phyloP scores from a whole-genome alignment of 1,284 basidiomycete genomes.

The Naganishia sp. region DNA sequence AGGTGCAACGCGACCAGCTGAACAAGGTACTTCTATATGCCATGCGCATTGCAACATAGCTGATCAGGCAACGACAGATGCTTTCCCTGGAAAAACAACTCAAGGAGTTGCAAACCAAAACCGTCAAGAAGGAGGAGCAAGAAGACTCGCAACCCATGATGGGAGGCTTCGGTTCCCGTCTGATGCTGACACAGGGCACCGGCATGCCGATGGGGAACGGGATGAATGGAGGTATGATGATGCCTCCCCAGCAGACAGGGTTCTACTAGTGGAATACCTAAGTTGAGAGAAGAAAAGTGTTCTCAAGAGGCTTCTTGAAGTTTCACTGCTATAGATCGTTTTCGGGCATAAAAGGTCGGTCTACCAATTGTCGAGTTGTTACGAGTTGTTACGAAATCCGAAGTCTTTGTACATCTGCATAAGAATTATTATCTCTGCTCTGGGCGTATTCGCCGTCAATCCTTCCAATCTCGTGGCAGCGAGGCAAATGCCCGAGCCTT shows the following conservation, averaged over 20 bases:
- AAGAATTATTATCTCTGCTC: conserved; percentile 1
- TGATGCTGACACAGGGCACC: conserved; percentile 45
- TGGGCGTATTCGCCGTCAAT: neutral
- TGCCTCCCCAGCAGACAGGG: conserved; percentile 52
- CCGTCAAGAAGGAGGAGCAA: conserved; percentile 40
- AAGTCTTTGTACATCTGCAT: conserved; percentile 24
- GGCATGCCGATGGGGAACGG: conserved; percentile 48
- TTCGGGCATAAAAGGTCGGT: conserved; percentile 20
- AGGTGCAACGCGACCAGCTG: conserved; percentile 65
- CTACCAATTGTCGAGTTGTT: neutral
- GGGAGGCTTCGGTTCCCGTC: conserved; percentile 51
- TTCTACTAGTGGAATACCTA: conserved; percentile 43
- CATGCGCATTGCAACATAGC: neutral
- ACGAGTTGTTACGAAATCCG: conserved; percentile 26
- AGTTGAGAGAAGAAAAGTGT: neutral
- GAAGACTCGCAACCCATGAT: conserved; percentile 41
- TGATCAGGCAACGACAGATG: conserved; percentile 35
- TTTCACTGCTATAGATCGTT: conserved; percentile 21
- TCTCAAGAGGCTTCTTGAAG: neutral
- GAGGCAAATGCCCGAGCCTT: neutral
- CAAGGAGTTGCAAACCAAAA: conserved; percentile 49
- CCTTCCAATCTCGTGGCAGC: neutral
- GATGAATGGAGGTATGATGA: conserved; percentile 36
- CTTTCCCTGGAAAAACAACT: conserved; percentile 52
- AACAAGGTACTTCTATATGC: conserved; percentile 37